These are phyloP conservation scores for Monosporascus cannonballus DNA, from an alignment of 2,329 filamentous ascomycete species.

Conservation along the genomic window DNA sequence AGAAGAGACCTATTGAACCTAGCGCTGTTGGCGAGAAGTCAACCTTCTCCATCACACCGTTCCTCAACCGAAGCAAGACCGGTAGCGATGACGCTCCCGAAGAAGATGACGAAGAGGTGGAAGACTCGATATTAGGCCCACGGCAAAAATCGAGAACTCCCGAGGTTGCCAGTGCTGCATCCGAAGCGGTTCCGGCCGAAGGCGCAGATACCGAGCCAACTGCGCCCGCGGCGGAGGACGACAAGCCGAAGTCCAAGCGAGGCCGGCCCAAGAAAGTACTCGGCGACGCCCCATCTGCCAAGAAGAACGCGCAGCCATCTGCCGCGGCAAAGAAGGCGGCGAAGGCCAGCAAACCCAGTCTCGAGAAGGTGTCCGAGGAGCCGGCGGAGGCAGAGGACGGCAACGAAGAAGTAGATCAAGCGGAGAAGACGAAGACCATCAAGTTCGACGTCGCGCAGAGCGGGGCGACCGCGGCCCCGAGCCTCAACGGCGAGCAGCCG, in stretches of 20 bases:
- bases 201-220: neutral
- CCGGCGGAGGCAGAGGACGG: conserved; percentile 29
- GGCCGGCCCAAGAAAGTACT: conserved; percentile 43
- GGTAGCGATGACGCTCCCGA: conserved; percentile 38
- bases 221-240: conserved; percentile 10
- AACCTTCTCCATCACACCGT: conserved; percentile 88
- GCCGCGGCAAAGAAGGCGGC: conserved; percentile 17
- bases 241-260: conserved; percentile 25
- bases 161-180: conserved; percentile 7
- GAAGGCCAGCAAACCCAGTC: conserved; percentile 26
- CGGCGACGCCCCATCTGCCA: conserved; percentile 37
- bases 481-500: conserved; percentile 27
- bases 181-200: neutral
- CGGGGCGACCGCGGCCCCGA: conserved; percentile 17
- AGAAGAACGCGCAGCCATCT: conserved; percentile 35
- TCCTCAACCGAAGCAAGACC: conserved; percentile 68
- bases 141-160: conserved; percentile 6
- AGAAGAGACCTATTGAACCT: conserved; percentile 52
- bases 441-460: conserved; percentile 27
- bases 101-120: conserved; percentile 18
- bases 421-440: conserved; percentile 24
- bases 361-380: conserved; percentile 26
- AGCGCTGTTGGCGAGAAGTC: conserved; percentile 76
- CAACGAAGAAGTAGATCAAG: conserved; percentile 18
- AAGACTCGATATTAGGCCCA: conserved; percentile 19